Evolutionary conservation across 495 filamentous ascomycete species (phyloP).

Genomic region (Aspergillus wentii): DNA sequence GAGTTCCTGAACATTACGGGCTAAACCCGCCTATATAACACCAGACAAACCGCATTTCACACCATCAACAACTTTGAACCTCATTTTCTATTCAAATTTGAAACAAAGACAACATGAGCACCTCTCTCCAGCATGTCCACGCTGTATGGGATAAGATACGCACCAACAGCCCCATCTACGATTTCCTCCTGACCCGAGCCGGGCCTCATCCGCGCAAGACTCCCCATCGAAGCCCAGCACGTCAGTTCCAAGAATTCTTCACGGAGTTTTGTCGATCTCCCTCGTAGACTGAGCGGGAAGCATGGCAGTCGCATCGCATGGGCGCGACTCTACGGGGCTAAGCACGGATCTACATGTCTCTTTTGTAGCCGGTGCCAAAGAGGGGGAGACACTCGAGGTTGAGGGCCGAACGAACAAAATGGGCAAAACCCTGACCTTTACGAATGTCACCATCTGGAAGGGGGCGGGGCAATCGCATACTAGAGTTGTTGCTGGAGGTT

Average conservation of each 20-base stretch:
- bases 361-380: constrained; percentile 56
- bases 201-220: constrained; percentile 51
- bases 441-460: constrained; percentile 56
- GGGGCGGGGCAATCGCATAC: no score
- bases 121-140: no score
- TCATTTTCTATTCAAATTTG: no score
- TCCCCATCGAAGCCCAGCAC: constrained; percentile 52
- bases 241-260: constrained; percentile 62
- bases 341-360: constrained; percentile 68
- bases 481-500: no score
- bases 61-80: no score
- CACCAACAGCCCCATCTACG: constrained; percentile 45
- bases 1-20: no score
- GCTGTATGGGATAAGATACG: no score
- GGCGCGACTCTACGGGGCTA: constrained; percentile 59
- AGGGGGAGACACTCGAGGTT: constrained; percentile 62
- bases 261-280: constrained; percentile 61
- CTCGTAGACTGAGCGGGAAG: constrained; percentile 69
- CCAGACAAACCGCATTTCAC: no score
- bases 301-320: constrained; percentile 60
- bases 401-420: constrained; percentile 55
- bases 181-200: constrained; percentile 45
- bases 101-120: no score
- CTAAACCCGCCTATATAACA: no score
- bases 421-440: constrained; percentile 61